phyloP scores from a whole-genome alignment of 768 basidiomycete species.

The Lentinula detonsa region DNA sequence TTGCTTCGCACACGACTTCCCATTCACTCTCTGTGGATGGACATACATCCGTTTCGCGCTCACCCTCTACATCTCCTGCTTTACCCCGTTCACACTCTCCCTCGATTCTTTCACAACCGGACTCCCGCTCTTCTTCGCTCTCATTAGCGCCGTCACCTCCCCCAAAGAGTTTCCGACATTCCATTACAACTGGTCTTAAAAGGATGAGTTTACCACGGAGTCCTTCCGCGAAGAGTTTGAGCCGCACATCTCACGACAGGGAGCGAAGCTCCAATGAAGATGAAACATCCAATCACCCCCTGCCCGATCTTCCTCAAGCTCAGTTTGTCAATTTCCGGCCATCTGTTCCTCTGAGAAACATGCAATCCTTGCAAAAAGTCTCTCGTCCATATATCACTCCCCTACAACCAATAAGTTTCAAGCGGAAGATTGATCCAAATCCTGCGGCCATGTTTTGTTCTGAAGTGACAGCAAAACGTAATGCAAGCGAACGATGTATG shows the following conservation, averaged over 20 bases:
- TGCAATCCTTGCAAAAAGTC: neutral
- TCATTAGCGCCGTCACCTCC: slow-evolving; percentile 23
- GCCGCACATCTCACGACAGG: neutral
- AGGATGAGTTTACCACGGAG: slow-evolving; percentile 30
- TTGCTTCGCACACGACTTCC: slow-evolving; percentile 12
- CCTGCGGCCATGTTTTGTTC: slow-evolving; percentile 68
- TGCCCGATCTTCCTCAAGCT: neutral
- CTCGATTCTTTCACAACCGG: neutral
- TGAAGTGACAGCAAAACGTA: slow-evolving; percentile 54
- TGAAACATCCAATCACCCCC: neutral
- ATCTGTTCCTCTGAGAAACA: neutral
- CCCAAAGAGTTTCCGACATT: slow-evolving; percentile 43
- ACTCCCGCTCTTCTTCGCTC: neutral
- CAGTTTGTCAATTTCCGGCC: neutral
- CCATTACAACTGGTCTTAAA: slow-evolving; percentile 38
- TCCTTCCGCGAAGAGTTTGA: slow-evolving; percentile 1
- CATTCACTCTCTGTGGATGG: slow-evolving; percentile 4
- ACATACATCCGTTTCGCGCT: slow-evolving; percentile 9
- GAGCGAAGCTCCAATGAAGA: slow-evolving; percentile 2
- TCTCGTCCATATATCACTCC: neutral
- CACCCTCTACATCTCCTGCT: slow-evolving; percentile 11
- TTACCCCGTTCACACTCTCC: slow-evolving; percentile 6
- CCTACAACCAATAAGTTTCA: neutral
- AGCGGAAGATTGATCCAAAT: slow-evolving; percentile 19
- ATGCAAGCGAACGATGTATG: slow-evolving; percentile 58